Conservation (phyloP, 257 asterid genomes). For the Solanum dulcamara region DNA sequence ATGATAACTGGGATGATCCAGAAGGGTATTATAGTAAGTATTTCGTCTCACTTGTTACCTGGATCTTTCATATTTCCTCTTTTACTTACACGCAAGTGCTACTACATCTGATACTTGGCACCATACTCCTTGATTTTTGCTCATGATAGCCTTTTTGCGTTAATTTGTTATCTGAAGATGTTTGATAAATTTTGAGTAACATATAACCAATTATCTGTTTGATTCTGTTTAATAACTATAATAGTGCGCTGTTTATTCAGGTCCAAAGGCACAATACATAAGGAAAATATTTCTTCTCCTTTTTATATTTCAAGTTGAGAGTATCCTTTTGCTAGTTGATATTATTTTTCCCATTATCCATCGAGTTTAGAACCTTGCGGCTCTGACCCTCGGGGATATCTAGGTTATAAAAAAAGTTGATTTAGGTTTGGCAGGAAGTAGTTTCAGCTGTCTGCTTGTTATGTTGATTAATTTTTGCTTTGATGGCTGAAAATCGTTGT, state of each 20-base stretch:
- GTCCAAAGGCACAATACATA: neutral
- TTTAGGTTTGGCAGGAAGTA: neutral
- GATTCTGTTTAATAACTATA: neutral
- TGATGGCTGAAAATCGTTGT: neutral
- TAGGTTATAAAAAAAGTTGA: neutral
- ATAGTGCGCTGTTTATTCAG: neutral
- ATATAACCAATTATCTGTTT: neutral
- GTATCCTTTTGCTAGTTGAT: neutral
- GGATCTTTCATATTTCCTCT: neutral
- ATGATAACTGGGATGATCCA: constrained; percentile 97
- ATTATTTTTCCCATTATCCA: neutral
- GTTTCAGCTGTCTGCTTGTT: neutral
- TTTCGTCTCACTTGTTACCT: neutral
- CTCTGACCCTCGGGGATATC: neutral
- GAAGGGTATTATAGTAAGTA: constrained; percentile 90
- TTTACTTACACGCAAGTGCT: neutral
- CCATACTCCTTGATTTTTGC: neutral
- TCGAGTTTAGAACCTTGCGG: neutral
- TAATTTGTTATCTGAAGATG: neutral
- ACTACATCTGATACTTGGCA: neutral
- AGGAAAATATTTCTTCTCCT: neutral
- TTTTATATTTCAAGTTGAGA: neutral
- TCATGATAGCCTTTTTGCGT: neutral
- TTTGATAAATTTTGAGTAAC: neutral
- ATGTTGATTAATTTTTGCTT: neutral